phyloP scores from a whole-genome alignment of 2,329 filamentous ascomycete species.

The Botrytis deweyae region DNA sequence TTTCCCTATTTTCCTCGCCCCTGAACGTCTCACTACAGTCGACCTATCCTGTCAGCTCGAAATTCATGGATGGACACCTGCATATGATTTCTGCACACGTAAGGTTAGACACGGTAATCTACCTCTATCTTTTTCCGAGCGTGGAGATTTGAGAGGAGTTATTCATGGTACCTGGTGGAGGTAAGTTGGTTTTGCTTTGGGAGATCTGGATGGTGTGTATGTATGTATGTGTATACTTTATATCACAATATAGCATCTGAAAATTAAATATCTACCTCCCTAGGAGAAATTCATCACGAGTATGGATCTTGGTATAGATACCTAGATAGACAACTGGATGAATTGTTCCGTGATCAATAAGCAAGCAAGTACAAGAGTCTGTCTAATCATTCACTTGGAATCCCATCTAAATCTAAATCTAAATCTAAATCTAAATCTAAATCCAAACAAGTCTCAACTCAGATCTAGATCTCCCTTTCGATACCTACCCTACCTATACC shows the following conservation, averaged over 20 bases:
- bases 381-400: no score
- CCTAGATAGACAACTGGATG: background rate
- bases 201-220: background rate
- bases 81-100: background rate
- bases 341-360: background rate
- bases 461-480: background rate
- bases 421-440: background rate
- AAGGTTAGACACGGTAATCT: background rate
- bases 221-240: no score
- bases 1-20: background rate
- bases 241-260: no score
- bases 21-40: background rate
- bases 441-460: background rate
- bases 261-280: background rate
- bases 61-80: background rate
- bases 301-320: no score
- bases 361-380: background rate
- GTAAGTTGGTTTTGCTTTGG: no score
- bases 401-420: background rate
- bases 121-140: background rate
- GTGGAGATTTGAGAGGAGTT: no score
- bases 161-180: background rate
- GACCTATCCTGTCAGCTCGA: background rate
- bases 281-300: no score
- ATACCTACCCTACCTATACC: no score